phyloP scores from a whole-genome alignment of 495 filamentous ascomycete genomes.

The Darksidea phi region DNA sequence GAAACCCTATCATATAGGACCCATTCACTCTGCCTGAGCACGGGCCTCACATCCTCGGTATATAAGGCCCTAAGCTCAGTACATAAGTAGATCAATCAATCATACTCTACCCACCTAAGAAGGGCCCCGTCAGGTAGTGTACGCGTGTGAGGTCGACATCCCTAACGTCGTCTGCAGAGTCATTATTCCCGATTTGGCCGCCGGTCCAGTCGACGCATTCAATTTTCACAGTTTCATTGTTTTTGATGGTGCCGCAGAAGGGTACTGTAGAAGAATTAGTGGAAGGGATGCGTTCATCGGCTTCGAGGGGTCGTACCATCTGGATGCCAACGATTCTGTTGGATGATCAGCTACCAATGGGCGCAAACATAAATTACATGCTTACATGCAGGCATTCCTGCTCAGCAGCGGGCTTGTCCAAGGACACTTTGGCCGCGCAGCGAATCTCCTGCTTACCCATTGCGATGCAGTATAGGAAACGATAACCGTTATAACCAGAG shows the following conservation, averaged over 20 bases:
- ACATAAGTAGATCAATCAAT: too few species aligned
- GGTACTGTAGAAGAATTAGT: slow-evolving; percentile 60
- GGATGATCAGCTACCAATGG: neutral
- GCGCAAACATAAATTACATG: neutral
- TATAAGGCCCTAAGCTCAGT: too few species aligned
- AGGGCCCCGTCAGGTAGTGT: slow-evolving; percentile 89
- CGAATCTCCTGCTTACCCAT: slow-evolving; percentile 56
- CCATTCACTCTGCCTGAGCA: too few species aligned
- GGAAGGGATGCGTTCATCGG: neutral
- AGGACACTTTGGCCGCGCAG: slow-evolving; percentile 70
- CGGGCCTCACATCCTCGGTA: too few species aligned
- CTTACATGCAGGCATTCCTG: slow-evolving; percentile 76
- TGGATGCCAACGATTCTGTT: slow-evolving; percentile 90
- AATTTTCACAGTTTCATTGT: slow-evolving; percentile 89
- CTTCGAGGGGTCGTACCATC: slow-evolving; percentile 58
- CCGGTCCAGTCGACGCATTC: slow-evolving; percentile 83
- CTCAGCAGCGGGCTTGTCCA: slow-evolving; percentile 73
- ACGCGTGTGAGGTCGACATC: slow-evolving; percentile 81
- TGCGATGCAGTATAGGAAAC: neutral
- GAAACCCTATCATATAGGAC: too few species aligned
- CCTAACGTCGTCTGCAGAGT: slow-evolving; percentile 82
- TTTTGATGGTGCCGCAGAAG: slow-evolving; percentile 68
- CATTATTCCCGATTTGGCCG: slow-evolving; percentile 86
- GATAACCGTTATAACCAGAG: neutral
- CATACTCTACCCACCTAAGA: too few species aligned